phyloP scores from a whole-genome alignment of 331 rosid species.

The Acacia pycnantha region DNA sequence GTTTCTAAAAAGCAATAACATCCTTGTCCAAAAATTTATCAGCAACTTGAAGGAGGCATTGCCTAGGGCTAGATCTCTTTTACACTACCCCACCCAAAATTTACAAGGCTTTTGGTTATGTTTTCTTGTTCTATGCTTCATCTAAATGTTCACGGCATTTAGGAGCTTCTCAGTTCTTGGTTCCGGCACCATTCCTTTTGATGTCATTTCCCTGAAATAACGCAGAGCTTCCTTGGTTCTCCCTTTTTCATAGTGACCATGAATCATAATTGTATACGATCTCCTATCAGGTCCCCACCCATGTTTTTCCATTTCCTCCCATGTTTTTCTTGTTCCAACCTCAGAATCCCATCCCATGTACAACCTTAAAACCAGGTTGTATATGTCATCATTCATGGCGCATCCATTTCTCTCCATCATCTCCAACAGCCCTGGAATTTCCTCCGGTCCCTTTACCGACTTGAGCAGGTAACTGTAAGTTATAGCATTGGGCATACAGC shows the following conservation, averaged over 20 bases:
- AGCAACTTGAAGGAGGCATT: not conserved
- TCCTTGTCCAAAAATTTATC: not conserved
- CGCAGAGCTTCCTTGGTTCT: slow-evolving; percentile 53
- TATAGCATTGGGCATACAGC: slow-evolving; percentile 54
- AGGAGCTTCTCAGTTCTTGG: slow-evolving; percentile 54
- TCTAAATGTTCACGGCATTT: slow-evolving; percentile 34
- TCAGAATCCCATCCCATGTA: slow-evolving; percentile 64
- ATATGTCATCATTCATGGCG: slow-evolving; percentile 50
- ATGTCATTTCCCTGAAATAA: slow-evolving; percentile 57
- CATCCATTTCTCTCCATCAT: slow-evolving; percentile 65
- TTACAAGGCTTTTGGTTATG: slow-evolving; percentile 19
- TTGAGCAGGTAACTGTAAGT: slow-evolving; percentile 63
- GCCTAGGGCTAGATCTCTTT: not conserved
- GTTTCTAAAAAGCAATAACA: not conserved
- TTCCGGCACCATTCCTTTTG: slow-evolving; percentile 67
- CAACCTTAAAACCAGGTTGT: slow-evolving; percentile 67
- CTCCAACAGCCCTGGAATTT: slow-evolving; percentile 48
- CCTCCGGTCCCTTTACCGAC: slow-evolving; percentile 51
- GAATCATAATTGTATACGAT: slow-evolving; percentile 79
- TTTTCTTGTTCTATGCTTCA: slow-evolving; percentile 31
- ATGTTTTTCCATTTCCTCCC: slow-evolving; percentile 67
- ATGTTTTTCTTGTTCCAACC: slow-evolving; percentile 46
- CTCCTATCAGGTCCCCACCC: slow-evolving; percentile 64
- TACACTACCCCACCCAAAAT: slow-evolving; percentile 1
- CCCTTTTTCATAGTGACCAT: slow-evolving; percentile 59